phyloP scores from a whole-genome alignment of 2,329 filamentous ascomycete species.

The Trichoderma atroviride region DNA sequence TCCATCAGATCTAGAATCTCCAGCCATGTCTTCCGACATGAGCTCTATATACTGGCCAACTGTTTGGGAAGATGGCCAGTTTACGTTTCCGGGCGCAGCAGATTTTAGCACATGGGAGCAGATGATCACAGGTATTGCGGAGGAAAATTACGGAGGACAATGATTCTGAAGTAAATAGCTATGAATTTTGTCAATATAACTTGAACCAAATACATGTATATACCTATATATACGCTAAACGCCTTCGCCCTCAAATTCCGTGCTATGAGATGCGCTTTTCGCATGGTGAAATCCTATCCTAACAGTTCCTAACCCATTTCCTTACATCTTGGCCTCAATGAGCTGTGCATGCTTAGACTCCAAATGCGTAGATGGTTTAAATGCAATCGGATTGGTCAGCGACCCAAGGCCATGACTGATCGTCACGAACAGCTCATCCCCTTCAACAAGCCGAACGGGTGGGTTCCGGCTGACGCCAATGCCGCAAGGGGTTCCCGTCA shows the following conservation, averaged over 20 bases:
- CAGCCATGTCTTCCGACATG: slow-evolving; percentile 12
- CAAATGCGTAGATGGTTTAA: neutral
- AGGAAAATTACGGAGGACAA: slow-evolving; percentile 10
- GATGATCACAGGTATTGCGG: slow-evolving; percentile 16
- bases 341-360: neutral
- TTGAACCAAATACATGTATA: neutral
- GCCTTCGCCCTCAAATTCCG: neutral
- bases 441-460: slow-evolving; percentile 9
- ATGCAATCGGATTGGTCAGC: slow-evolving; percentile 8
- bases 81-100: slow-evolving; percentile 13
- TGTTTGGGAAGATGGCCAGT: slow-evolving; percentile 10
- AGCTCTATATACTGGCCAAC: slow-evolving; percentile 20
- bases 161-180: neutral
- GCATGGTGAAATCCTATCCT: neutral
- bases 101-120: slow-evolving; percentile 19
- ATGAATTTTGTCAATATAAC: neutral
- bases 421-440: slow-evolving; percentile 11
- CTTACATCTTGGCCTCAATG: neutral
- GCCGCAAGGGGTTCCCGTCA: slow-evolving; percentile 13
- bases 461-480: slow-evolving; percentile 15
- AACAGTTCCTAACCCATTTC: neutral
- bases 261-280: neutral
- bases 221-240: neutral
- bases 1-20: slow-evolving; percentile 9
- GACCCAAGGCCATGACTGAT: slow-evolving; percentile 13